Percentiles rank a stretch among this genome's conserved stretches.
phyloP scores from a whole-genome alignment of 352 stramenopile species.

The Pythium sp. region DNA sequence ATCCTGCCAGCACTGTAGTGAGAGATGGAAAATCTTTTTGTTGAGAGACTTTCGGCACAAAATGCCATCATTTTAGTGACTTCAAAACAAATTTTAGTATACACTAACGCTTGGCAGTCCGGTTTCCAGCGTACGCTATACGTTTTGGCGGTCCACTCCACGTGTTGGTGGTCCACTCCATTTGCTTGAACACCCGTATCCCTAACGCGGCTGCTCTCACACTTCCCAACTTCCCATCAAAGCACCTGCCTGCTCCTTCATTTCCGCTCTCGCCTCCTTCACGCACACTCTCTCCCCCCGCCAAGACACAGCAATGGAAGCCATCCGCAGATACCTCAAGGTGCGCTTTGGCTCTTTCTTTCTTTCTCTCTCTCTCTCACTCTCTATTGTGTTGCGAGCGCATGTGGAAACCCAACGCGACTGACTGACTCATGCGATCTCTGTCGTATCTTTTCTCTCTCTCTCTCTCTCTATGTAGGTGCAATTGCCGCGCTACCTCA shows the following conservation, averaged over 20 bases:
- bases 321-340: slow-evolving; percentile 80
- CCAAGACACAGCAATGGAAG: slow-evolving; percentile 46
- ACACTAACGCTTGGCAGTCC: no score
- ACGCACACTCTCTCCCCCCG: neutral
- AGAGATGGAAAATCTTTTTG: no score
- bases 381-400: neutral
- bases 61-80: no score
- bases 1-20: no score
- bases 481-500: slow-evolving; percentile 79
- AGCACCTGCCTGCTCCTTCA: neutral
- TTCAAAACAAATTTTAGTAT: no score
- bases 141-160: no score
- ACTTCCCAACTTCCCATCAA: neutral
- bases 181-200: no score
- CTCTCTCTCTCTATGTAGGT: slow-evolving; percentile 24
- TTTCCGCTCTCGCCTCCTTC: slow-evolving; percentile 5
- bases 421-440: neutral
- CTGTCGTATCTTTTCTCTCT: neutral
- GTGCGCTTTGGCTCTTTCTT: no score
- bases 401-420: neutral
- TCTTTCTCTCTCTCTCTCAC: neutral
- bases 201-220: no score
- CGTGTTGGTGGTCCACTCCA: neutral
- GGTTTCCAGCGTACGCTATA: no score
- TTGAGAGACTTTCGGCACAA: no score